phyloP scores from a whole-genome alignment of 768 basidiomycete species.

The Rhodosporidiobolus odoratus region DNA sequence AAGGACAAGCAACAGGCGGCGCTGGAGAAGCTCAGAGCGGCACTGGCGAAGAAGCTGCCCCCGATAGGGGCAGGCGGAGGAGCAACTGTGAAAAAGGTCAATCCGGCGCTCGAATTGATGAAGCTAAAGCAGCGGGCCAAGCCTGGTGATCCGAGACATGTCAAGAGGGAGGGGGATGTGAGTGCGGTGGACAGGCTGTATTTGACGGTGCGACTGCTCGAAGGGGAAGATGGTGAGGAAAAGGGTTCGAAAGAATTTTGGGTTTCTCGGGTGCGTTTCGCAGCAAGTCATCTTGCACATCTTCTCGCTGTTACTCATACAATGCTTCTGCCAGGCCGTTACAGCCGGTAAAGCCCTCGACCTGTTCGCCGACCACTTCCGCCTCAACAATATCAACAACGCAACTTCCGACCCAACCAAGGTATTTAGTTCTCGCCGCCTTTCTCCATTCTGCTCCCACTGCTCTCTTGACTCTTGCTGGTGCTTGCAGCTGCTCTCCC shows the following conservation, averaged over 20 bases:
- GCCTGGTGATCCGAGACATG: slow-evolving; percentile 56
- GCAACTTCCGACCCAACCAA: neutral
- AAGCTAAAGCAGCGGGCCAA: slow-evolving; percentile 67
- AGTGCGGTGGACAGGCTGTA: slow-evolving; percentile 59
- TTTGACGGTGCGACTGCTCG: slow-evolving; percentile 51
- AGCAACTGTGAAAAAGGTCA: slow-evolving; percentile 56
- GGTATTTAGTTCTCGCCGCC: neutral
- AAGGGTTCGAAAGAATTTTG: slow-evolving; percentile 56
- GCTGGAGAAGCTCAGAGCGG: slow-evolving; percentile 42
- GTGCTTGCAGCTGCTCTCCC: slow-evolving; percentile 10
- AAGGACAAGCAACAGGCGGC: slow-evolving; percentile 53
- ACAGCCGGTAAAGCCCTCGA: slow-evolving; percentile 63
- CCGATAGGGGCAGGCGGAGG: slow-evolving; percentile 49
- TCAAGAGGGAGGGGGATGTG: slow-evolving; percentile 52
- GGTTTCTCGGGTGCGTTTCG: slow-evolving; percentile 63
- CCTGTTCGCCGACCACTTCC: slow-evolving; percentile 50
- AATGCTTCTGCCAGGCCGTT: slow-evolving; percentile 50
- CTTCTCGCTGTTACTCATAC: neutral
- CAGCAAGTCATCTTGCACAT: neutral
- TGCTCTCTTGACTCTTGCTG: neutral
- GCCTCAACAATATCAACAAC: slow-evolving; percentile 38
- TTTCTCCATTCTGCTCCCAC: neutral
- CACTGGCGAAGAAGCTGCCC: slow-evolving; percentile 11
- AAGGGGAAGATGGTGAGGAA: slow-evolving; percentile 38
- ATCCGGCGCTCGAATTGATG: slow-evolving; percentile 62